Evolutionary conservation across 768 basidiomycete genomes (phyloP).

Genomic region (Agaricus subrufescens): DNA sequence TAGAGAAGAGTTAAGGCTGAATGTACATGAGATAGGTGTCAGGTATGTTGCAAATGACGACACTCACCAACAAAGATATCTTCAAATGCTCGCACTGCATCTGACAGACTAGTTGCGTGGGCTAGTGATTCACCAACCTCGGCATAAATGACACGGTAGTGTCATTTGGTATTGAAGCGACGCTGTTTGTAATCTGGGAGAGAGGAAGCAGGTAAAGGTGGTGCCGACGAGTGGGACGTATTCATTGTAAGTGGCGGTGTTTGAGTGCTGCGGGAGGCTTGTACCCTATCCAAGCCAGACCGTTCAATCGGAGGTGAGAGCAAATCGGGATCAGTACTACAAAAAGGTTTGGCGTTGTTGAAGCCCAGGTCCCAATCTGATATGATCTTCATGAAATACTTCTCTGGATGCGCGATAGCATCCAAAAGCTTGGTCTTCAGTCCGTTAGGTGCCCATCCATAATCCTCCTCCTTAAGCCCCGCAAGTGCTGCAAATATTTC

Average conservation of each 20-base stretch:
- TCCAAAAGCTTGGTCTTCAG: not conserved
- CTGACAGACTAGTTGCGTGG: slow-evolving; percentile 22
- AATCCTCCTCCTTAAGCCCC: not conserved
- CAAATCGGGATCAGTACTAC: not conserved
- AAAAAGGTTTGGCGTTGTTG: not conserved
- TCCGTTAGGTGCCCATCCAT: not conserved
- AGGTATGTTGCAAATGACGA: not conserved
- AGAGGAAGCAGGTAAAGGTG: not conserved
- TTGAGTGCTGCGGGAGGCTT: too few relatives aligned
- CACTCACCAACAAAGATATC: not conserved
- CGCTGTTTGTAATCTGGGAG: not conserved
- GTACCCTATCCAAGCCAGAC: too few relatives aligned
- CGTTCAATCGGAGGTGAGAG: not conserved
- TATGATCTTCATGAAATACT: slow-evolving; percentile 2
- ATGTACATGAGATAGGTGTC: not conserved
- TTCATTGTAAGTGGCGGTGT: too few relatives aligned
- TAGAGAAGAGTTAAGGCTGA: slow-evolving; percentile 5
- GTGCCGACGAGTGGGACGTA: not conserved
- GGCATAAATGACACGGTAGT: not conserved
- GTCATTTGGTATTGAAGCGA: not conserved
- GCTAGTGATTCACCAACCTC: slow-evolving; percentile 11
- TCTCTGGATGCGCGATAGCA: not conserved
- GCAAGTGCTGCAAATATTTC: slow-evolving; percentile 10
- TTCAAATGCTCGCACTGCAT: not conserved
- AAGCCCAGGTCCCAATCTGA: not conserved